These are phyloP conservation scores for Clausena lansium DNA, from an alignment of 345 rosid species.

Conservation along the genomic window DNA sequence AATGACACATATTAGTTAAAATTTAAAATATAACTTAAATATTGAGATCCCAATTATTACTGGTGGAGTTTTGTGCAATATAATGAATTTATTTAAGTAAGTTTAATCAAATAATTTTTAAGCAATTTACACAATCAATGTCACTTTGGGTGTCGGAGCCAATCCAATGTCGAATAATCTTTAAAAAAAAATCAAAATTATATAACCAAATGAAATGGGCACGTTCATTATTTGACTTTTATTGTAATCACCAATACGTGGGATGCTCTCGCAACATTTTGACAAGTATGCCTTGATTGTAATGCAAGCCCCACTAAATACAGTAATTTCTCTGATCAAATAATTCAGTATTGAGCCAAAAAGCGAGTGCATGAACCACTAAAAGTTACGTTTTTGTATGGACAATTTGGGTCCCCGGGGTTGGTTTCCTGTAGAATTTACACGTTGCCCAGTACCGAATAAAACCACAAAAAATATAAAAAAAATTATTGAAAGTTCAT, in stretches of 20 bases:
- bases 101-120: too few relatives aligned
- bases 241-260: neutral
- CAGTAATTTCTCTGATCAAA: neutral
- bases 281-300: neutral
- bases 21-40: too few relatives aligned
- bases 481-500: neutral
- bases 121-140: neutral
- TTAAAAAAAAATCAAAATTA: neutral
- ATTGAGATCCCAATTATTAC: too few relatives aligned
- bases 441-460: neutral
- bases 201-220: neutral
- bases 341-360: neutral
- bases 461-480: too few relatives aligned
- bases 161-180: neutral
- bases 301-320: slow-evolving; percentile 2
- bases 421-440: neutral
- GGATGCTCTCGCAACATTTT: neutral
- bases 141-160: neutral
- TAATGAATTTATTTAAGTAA: too few relatives aligned
- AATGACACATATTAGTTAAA: too few relatives aligned
- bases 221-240: neutral
- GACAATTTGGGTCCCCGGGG: neutral
- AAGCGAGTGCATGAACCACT: slow-evolving; percentile 28
- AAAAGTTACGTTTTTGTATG: neutral
- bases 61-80: too few relatives aligned